Evolutionary conservation across 768 basidiomycete species (phyloP), one percentile per base, ranked within the genome.

Genomic region (Mycena vitilis): DNA sequence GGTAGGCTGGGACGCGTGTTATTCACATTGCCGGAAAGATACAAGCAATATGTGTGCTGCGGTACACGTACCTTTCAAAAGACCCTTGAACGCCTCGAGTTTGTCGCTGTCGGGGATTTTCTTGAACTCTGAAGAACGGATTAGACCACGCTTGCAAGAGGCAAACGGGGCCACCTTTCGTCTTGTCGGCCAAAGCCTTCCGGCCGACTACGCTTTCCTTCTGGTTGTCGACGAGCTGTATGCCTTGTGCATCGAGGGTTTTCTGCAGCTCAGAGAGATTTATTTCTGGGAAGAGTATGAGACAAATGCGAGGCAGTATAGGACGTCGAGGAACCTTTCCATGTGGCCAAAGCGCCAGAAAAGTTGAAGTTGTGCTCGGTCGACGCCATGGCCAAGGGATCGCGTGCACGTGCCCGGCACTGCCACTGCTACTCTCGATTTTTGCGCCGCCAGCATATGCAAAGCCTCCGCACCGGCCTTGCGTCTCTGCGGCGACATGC

Each of bases 161-260:
- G 38, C 36, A 30, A n/a, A 9, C 16, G n/a, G 10, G 30, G 22
- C 59, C 40, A 94, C 97, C 97, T 84, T 97, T 94, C 0, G 98
- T 99, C 78, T 93, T 92, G 81, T 99, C 98, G 1, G 97, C 95
- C 23, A 99, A 85, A 61, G 91, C 92, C 80, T 98, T 99, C 49
- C 98, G 87, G 12, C 96, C 96, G 4, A 99, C 85, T 52, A 98
- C 86, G 71, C 93, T 95, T 83, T 99, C 97, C 83, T 98, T 99
- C 85, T 98, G 96, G 81, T 96, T 96, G 85, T 99, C 96, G 23
- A 99, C 96, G 16, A 99, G 86, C 80, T 99, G 96, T 40, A 98
- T 86, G 5, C 96, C 96, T 69, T 98, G 97, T 8, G 87, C 84
- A 80, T 99, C 96, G 56, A 99, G 88, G 5, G 90, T 92, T 82